A percentile compares a stretch with the other conserved stretches of the same genome.
Evolutionary conservation across 441 rosid genomes (phyloP).

Genomic region (Daphne laureola): DNA sequence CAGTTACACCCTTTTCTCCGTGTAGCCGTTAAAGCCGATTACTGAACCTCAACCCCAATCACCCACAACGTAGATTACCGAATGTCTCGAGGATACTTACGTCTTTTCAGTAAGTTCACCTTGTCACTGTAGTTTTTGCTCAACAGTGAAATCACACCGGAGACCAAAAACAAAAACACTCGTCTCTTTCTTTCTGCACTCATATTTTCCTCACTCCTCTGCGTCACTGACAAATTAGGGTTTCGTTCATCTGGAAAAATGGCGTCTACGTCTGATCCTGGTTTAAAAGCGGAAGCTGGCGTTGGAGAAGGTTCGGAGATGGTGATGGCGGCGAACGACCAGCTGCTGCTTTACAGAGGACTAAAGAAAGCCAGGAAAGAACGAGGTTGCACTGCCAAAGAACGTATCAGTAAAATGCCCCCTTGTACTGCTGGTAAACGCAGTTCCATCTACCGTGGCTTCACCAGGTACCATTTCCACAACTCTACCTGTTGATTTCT

Average conservation of each 20-base stretch:
- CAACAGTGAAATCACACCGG: constrained; percentile 12
- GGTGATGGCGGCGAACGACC: constrained; percentile 66
- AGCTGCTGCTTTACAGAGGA: constrained; percentile 64
- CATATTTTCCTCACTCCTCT: constrained; percentile 11
- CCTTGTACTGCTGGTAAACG: constrained; percentile 85
- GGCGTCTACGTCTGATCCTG: constrained; percentile 82
- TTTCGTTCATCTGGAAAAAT: constrained; percentile 21
- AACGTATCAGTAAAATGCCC: constrained; percentile 95
- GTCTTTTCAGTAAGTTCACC: constrained; percentile 18
- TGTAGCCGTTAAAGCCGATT: constrained; percentile 72
- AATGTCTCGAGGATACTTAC: constrained; percentile 22
- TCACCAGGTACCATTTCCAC: constrained; percentile 35
- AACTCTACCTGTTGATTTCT: not conserved
- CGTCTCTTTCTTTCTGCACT: constrained; percentile 14
- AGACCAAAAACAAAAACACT: constrained; percentile 6
- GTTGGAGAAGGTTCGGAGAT: constrained; percentile 61
- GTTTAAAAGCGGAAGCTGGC: constrained; percentile 44
- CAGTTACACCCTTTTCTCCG: constrained; percentile 27
- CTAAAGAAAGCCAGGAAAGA: constrained; percentile 90
- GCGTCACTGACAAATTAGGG: constrained; percentile 27
- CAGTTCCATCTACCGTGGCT: constrained; percentile 71
- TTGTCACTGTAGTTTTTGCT: constrained; percentile 14
- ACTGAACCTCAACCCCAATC: constrained; percentile 4
- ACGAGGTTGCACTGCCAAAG: constrained; percentile 94
- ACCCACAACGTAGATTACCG: constrained; percentile 16